These are phyloP conservation scores for Saturnispora besseyi DNA, from an alignment of 805 yeast genomes.

Conservation along the genomic window DNA sequence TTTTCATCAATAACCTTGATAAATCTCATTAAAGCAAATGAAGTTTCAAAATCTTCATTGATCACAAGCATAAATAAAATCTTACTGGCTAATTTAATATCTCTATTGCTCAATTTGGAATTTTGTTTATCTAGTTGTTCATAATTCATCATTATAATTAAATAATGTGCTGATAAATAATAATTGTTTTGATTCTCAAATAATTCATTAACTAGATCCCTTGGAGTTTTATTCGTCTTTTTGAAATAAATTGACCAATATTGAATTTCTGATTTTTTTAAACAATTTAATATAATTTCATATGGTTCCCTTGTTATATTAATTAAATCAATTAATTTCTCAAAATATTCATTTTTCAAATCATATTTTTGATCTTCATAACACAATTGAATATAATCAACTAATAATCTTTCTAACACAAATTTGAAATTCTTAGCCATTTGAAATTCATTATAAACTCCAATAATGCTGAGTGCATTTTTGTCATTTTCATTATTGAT, in stretches of 20 bases:
- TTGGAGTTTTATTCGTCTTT: constrained; percentile 34
- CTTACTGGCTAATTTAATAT: constrained; percentile 33
- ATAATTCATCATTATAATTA: constrained; percentile 43
- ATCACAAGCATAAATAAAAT: constrained; percentile 36
- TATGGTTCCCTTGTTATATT: constrained; percentile 25
- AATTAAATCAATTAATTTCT: constrained; percentile 26
- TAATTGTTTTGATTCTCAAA: constrained; percentile 31
- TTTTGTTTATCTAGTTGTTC: constrained; percentile 22
- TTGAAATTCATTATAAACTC: constrained; percentile 30
- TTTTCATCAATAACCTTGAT: constrained; percentile 38
- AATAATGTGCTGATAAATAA: constrained; percentile 41
- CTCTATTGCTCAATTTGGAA: constrained; percentile 19
- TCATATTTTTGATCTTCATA: constrained; percentile 28
- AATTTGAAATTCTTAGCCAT: constrained; percentile 37
- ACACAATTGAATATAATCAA: constrained; percentile 28
- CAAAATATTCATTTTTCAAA: constrained; percentile 20
- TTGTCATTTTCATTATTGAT: constrained; percentile 13
- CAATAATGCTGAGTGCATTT: constrained; percentile 21
- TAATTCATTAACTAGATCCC: constrained; percentile 35
- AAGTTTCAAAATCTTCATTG: constrained; percentile 40
- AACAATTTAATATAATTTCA: constrained; percentile 40
- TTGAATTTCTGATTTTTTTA: constrained; percentile 44
- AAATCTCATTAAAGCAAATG: constrained; percentile 46
- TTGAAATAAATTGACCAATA: constrained; percentile 43
- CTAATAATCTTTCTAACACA: constrained; percentile 41